These are phyloP conservation scores for Orychophragmus violaceus DNA, from an alignment of 345 rosid genomes.

Conservation along the genomic window DNA sequence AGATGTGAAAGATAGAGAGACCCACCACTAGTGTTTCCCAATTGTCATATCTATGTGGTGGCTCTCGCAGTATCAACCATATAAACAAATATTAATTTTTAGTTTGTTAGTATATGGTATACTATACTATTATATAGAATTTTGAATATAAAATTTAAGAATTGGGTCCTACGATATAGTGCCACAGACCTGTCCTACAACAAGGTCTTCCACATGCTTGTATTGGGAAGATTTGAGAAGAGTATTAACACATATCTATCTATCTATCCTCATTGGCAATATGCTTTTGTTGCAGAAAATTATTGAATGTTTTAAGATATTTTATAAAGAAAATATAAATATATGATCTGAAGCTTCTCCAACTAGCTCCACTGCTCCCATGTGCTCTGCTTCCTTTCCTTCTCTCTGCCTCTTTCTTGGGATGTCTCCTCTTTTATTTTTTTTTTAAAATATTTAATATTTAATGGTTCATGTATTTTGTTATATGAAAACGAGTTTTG, in stretches of 20 bases:
- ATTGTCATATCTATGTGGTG: conserved; percentile 29
- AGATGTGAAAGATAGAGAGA: conserved; percentile 28
- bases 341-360: conserved; percentile 66
- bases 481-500: not conserved
- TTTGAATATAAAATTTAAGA: not conserved
- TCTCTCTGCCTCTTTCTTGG: conserved; percentile 31
- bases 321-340: conserved; percentile 7
- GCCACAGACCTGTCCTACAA: conserved; percentile 47
- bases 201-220: conserved; percentile 64
- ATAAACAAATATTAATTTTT: not conserved
- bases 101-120: conserved; percentile 14
- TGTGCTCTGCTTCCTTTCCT: conserved; percentile 51
- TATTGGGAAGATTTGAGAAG: conserved; percentile 33
- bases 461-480: not conserved
- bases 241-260: conserved; percentile 17
- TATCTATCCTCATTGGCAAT: conserved; percentile 32
- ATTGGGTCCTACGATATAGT: conserved; percentile 40
- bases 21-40: conserved; percentile 36
- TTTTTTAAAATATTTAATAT: not conserved
- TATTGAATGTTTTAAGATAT: not conserved
- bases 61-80: conserved; percentile 10
- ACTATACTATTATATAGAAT: not conserved
- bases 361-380: conserved; percentile 72
- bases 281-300: conserved; percentile 31
- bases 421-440: conserved; percentile 22